These are phyloP conservation scores for Endoconidiophora laricicola DNA, from an alignment of 2,329 filamentous ascomycete genomes.

Conservation along the genomic window DNA sequence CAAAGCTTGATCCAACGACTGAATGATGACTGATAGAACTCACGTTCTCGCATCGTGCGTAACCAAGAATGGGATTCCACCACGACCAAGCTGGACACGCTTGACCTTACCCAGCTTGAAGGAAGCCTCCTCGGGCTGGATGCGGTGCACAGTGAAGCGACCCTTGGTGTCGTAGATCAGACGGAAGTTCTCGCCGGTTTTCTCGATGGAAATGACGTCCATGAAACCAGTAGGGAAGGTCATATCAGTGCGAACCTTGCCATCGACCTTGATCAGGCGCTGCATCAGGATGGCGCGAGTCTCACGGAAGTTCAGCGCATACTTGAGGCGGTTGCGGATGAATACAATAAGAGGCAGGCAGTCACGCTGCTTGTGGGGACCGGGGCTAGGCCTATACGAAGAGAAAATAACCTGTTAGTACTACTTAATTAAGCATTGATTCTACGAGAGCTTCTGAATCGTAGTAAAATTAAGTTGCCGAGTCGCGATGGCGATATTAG, in stretches of 20 bases:
- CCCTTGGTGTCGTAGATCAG: conserved; percentile 99
- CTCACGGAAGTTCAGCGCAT: conserved; percentile 97
- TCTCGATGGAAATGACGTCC: conserved; percentile 98
- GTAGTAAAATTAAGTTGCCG: not conserved
- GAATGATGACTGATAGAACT: conserved; percentile 97
- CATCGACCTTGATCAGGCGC: conserved; percentile 98
- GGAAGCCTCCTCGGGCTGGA: conserved; percentile 94
- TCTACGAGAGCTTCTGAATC: not conserved
- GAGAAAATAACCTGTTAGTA: conserved; percentile 5
- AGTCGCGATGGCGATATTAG: not conserved
- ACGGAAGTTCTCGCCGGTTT: conserved; percentile 99
- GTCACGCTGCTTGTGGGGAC: conserved; percentile 99
- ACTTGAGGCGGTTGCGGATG: conserved; percentile 94
- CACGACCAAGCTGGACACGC: conserved; percentile 96
- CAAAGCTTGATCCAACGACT: conserved; percentile 99
- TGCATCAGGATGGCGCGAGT: conserved; percentile 97
- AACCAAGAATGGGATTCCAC: conserved; percentile 99
- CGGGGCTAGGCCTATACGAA: conserved; percentile 41
- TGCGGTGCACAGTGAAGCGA: conserved; percentile 99
- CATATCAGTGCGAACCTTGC: conserved; percentile 96
- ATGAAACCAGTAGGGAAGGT: conserved; percentile 98
- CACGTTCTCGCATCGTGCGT: conserved; percentile 99
- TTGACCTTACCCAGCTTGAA: conserved; percentile 99
- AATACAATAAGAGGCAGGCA: conserved; percentile 98
- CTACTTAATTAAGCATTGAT: too few relatives aligned